Percentiles rank a stretch among this genome's conserved stretches.
phyloP scores from a whole-genome alignment of 1,284 basidiomycete genomes.

The Polyporus tsugae region DNA sequence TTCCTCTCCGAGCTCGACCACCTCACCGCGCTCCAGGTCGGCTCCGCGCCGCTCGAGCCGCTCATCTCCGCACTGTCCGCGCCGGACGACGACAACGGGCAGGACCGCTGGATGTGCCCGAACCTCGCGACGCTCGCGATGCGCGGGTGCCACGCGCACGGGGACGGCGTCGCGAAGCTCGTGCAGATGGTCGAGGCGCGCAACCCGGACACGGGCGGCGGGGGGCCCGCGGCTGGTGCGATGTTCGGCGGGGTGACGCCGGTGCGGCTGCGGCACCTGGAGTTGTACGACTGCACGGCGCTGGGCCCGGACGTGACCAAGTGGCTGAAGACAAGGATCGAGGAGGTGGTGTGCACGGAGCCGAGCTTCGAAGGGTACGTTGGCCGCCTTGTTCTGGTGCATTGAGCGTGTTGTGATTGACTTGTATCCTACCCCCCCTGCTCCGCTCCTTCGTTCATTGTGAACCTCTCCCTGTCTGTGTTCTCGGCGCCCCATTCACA shows the following conservation, averaged over 20 bases:
- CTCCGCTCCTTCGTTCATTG: neutral
- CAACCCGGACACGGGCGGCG: conserved; percentile 58
- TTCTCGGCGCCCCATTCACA: no score
- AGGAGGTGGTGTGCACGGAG: conserved; percentile 67
- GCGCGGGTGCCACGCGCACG: conserved; percentile 66
- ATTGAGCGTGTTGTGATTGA: conserved; percentile 18
- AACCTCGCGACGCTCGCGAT: conserved; percentile 62
- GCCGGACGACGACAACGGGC: conserved; percentile 62
- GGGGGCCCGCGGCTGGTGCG: conserved; percentile 29
- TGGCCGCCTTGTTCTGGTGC: conserved; percentile 32
- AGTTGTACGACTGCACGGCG: conserved; percentile 68
- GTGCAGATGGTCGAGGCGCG: conserved; percentile 73
- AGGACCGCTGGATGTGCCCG: conserved; percentile 68
- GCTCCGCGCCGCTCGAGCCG: conserved; percentile 68
- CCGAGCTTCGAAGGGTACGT: conserved; percentile 48
- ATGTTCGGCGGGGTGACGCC: conserved; percentile 46
- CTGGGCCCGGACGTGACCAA: conserved; percentile 69
- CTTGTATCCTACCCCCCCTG: neutral
- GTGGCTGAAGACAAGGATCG: conserved; percentile 67
- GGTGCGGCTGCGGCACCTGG: conserved; percentile 58
- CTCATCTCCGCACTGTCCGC: conserved; percentile 61
- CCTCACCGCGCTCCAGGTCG: conserved; percentile 65
- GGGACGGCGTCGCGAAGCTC: conserved; percentile 68
- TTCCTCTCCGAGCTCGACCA: conserved; percentile 56
- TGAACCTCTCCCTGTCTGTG: neutral